Base-by-base conservation (phyloP, 331 rosid species). In the Malus hybrid region DNA sequence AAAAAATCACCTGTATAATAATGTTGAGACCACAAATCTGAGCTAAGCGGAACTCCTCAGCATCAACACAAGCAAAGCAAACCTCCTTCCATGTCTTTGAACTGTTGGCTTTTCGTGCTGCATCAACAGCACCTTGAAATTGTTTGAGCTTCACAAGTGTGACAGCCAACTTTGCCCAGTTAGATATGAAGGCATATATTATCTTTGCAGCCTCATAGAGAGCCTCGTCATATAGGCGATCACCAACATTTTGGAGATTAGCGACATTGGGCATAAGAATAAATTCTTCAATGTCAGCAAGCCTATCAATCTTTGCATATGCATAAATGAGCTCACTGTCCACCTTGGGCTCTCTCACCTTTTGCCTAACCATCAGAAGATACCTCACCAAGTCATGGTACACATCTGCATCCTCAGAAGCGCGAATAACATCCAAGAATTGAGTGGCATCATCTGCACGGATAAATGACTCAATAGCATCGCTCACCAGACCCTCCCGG, bases 51-150 rank as follows among this genome's bases (percentile, higher is more conserved):
- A 95, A 95, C 84, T 95, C 99, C 89, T 95, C 99, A 19, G 96
- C 98, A 78, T 95, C 98, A 72, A 95, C 99, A 78, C 99, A 95
- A 52, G 99, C 97, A 87, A 92, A 95, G 88, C 99, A 95, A 74
- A 95, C 98, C 82, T 95, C 99, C 85, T 95, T 95, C 99, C 99
- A 95, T 82, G 99, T 95, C 88, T 95, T 95, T 14, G 98, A 82
- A 63, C 99, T 95, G 88, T 95, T 95, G 73, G 99, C 99, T 86
- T 95, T 95, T 83, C 99, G 83, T 83, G 99, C 99, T 46, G 99
- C 99, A 85, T 95, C 99, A 77, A 92, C 99, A 29, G 99, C 99
- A 24, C 97, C 96, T 84, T 95, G 99, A 89, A 92, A 95, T 79
- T 95, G 99, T 74, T 89, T 79, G 80, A 95, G 85, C 87, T 89